Evolutionary conservation across 2,329 filamentous ascomycete genomes (phyloP), one percentile per base, ranked within the genome.

Genomic region (Penicillium sp.): DNA sequence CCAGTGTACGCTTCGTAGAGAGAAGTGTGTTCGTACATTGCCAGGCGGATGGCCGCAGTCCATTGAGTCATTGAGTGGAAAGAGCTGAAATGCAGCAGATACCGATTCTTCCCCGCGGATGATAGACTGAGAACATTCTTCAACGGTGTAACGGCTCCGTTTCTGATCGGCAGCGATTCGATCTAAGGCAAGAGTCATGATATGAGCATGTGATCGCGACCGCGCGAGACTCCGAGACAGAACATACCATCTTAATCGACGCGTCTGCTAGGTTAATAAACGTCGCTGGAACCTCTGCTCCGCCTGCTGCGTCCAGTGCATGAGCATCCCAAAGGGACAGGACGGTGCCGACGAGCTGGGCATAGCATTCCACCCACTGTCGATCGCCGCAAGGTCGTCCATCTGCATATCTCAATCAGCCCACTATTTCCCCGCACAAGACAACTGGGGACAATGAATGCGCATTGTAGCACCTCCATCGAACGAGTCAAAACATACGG

Each of bases 181-280:
- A 95, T 92, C 90, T 94, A 61, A 70, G 60, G 31, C 14, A 19
- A 36, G 6, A 24, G 76, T 7, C 77, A 75, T 79, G 50, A 36
- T 24, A 40, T 60, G 59, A 61, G 60, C 37, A 46, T 40, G 33
- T 16, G 56, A n/a, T 19, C 22, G 53, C 4, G 41, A 7, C n/a
- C 16, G 22, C 3, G n/a, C 19, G 18, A 14, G n/a, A 35, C 7
- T 13, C 27, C 3, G 35, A 24, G 5, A 39, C 60, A 47, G 36
- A 49, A 64, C 77, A 66, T 83, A 97, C 95, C 92, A 98, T 97
- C 77, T 96, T 96, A 68, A 99, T 92, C 0, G 95, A 96, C 19
- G 95, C 95, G 82, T 99, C 95, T 6, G 95, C 96, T 60, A 99
- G 79, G 72, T 99, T 99, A 75, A 99, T 93, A 74, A 97, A 99